Evolutionary conservation across 345 rosid genomes (phyloP).

Genomic region (Hypericum perforatum): DNA sequence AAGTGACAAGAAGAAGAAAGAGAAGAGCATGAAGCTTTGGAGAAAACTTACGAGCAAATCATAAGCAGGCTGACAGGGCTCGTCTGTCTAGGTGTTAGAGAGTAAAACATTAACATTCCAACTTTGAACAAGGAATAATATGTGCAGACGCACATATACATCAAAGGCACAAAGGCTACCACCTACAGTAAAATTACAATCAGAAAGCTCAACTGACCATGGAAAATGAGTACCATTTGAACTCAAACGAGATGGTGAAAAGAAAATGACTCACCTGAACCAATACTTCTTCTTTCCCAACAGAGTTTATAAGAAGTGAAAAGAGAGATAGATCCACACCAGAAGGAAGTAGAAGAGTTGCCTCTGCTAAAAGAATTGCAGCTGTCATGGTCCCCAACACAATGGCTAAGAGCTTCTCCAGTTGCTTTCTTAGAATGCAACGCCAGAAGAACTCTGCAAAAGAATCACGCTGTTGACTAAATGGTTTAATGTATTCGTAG

Average conservation of each 20-base stretch:
- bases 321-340: constrained; percentile 84
- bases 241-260: constrained; percentile 1
- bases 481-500: too few relatives aligned
- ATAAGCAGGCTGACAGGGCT: constrained; percentile 94
- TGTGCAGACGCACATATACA: constrained; percentile 98
- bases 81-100: constrained; percentile 90
- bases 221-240: not conserved
- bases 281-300: constrained; percentile 55
- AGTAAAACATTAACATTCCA: constrained; percentile 98
- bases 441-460: constrained; percentile 85
- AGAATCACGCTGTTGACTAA: constrained; percentile 6
- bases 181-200: constrained; percentile 29
- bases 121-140: constrained; percentile 88
- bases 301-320: constrained; percentile 76
- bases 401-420: constrained; percentile 58
- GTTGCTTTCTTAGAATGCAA: constrained; percentile 60
- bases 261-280: constrained; percentile 44
- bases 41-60: constrained; percentile 92
- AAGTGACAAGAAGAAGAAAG: not conserved
- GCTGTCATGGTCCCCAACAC: constrained; percentile 73
- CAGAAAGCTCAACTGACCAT: constrained; percentile 11
- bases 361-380: constrained; percentile 97
- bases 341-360: constrained; percentile 59
- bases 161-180: constrained; percentile 83
- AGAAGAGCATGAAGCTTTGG: not conserved